Conservation (phyloP, 2,329 filamentous ascomycete genomes). For the Cladosporium velox region DNA sequence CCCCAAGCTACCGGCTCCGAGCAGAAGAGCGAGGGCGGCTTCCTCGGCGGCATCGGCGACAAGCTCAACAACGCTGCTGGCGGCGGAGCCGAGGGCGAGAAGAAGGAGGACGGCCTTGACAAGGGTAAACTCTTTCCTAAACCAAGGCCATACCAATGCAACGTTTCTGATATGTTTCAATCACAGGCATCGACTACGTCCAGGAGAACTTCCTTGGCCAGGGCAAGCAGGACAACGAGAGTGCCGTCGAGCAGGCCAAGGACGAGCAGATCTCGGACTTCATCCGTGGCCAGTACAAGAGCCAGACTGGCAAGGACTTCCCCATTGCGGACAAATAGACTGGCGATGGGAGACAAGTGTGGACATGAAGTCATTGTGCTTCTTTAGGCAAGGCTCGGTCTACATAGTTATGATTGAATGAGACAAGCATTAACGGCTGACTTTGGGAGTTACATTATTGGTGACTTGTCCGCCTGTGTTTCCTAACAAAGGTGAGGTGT, state of each 20-base stretch:
- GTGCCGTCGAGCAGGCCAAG: conserved; percentile 77
- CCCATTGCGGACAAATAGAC: conserved; percentile 62
- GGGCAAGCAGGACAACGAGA: conserved; percentile 70
- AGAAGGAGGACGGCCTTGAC: conserved; percentile 80
- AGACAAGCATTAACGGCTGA: neutral
- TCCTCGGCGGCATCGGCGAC: conserved; percentile 63
- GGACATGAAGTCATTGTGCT: conserved; percentile 48
- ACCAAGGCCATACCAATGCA: too few relatives aligned
- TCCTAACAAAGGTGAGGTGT: neutral
- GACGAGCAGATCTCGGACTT: conserved; percentile 75
- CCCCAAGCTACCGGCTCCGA: conserved; percentile 30
- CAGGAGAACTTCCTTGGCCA: conserved; percentile 73
- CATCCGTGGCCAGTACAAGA: conserved; percentile 71
- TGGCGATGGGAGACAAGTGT: neutral
- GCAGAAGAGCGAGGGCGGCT: conserved; percentile 38
- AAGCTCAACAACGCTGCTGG: conserved; percentile 73
- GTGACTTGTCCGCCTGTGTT: neutral
- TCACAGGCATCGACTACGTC: conserved; percentile 70
- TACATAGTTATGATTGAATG: conserved; percentile 7
- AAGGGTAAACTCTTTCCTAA: too few relatives aligned
- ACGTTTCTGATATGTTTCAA: conserved; percentile 19
- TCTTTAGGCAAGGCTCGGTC: neutral
- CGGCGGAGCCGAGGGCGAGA: conserved; percentile 72
- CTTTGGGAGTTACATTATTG: neutral
- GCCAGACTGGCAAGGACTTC: conserved; percentile 65